These are phyloP conservation scores for Phycomyces blakesleeanus DNA, from an alignment of 192 early-diverging fungal genomes.

Conservation along the genomic window DNA sequence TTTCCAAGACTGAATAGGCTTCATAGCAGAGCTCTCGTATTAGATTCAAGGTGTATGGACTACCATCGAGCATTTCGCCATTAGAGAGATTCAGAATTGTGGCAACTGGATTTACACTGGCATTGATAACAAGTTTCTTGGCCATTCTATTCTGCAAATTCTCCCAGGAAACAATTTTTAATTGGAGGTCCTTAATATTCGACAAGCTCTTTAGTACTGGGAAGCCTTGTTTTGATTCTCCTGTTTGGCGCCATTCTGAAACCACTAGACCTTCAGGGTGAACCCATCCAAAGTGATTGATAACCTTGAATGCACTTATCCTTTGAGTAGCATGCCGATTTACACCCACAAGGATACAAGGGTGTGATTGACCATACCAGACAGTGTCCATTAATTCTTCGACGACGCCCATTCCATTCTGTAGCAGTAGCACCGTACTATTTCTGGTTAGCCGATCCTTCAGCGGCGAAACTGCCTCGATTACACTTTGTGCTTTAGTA, in stretches of 20 bases:
- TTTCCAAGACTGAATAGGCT: slow-evolving; percentile 17
- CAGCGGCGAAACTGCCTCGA: slow-evolving; percentile 42
- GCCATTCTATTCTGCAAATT: slow-evolving; percentile 43
- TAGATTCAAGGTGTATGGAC: slow-evolving; percentile 3
- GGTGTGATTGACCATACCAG: not conserved
- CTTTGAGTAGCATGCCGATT: slow-evolving; percentile 28
- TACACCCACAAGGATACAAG: slow-evolving; percentile 17
- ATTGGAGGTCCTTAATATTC: slow-evolving; percentile 23
- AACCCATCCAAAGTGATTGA: slow-evolving; percentile 21
- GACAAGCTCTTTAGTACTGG: not conserved
- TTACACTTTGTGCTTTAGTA: slow-evolving; percentile 61
- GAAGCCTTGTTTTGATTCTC: not conserved
- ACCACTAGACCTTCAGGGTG: slow-evolving; percentile 5
- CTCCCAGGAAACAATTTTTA: slow-evolving; percentile 33
- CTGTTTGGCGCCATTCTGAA: not conserved
- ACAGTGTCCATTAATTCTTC: slow-evolving; percentile 38
- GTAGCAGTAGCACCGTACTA: slow-evolving; percentile 53
- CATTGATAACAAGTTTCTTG: slow-evolving; percentile 62
- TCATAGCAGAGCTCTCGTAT: slow-evolving; percentile 25
- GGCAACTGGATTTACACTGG: slow-evolving; percentile 62
- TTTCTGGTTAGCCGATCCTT: slow-evolving; percentile 33
- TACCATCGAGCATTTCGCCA: slow-evolving; percentile 36
- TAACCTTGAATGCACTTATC: slow-evolving; percentile 18
- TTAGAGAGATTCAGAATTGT: slow-evolving; percentile 54
- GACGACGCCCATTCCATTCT: slow-evolving; percentile 65